Conservation (phyloP, 179 eudicot species). For the Dionaea muscipula region DNA sequence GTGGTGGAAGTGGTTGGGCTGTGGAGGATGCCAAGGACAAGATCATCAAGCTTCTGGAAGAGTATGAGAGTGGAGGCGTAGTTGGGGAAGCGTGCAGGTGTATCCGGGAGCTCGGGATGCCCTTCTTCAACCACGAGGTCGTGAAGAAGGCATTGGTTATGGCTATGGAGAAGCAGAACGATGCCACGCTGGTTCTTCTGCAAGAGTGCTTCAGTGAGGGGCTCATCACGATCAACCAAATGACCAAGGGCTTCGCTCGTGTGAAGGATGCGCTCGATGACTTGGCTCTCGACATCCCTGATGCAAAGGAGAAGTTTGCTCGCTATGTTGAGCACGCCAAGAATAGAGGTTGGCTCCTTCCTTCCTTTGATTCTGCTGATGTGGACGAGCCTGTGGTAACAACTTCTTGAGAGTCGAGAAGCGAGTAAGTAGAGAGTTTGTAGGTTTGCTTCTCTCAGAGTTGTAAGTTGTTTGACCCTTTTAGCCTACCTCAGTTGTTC, state of each 20-base stretch:
- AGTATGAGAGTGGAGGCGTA: slow-evolving; percentile 79
- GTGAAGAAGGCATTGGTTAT: slow-evolving; percentile 91
- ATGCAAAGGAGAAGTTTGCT: slow-evolving; percentile 56
- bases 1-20: slow-evolving; percentile 98
- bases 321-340: slow-evolving; percentile 44
- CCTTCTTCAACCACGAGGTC: slow-evolving; percentile 92
- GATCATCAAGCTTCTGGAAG: slow-evolving; percentile 78
- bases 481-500: no score
- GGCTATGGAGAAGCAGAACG: slow-evolving; percentile 99
- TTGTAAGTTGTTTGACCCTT: no score
- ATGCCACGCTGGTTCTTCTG: slow-evolving; percentile 66
- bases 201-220: slow-evolving; percentile 75
- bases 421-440: no score
- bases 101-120: slow-evolving; percentile 87
- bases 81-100: slow-evolving; percentile 86
- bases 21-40: slow-evolving; percentile 97
- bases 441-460: no score
- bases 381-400: background rate
- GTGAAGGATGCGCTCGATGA: slow-evolving; percentile 79
- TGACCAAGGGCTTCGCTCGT: slow-evolving; percentile 81
- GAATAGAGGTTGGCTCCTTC: slow-evolving; percentile 57
- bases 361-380: slow-evolving; percentile 22
- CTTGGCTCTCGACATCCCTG: slow-evolving; percentile 88
- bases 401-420: background rate
- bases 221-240: slow-evolving; percentile 77